Base-by-base conservation (phyloP, 108 stramenopile species). In the Pseudonitzschia multiseries region DNA sequence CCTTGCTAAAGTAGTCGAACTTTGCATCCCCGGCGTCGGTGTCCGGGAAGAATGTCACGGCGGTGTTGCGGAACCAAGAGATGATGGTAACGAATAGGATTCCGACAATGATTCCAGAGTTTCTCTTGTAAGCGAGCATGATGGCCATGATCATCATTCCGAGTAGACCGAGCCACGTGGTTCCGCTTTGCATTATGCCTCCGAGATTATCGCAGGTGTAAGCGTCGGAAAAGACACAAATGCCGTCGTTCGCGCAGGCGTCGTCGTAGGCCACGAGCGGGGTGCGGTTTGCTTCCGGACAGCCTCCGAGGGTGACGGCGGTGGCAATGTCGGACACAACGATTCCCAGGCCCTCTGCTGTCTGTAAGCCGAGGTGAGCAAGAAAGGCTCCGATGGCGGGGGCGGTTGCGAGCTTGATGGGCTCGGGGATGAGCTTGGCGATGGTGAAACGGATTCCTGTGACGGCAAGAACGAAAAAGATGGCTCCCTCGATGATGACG, bases 381-480 rank as follows among this genome's bases (percentile, higher is more conserved):
- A 89, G 51, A 60, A 89, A 89, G 0, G 84, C 84, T 43, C 88
- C 88, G 72, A 89, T 89, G n/a, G 82, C 82, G 22, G 88, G 81
- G 24, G 88, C 81, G n/a, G 84, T 85, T 8, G 88, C 86, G 52
- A 78, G 29, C n/a, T 82, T 68, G 14, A 89, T 79, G 24, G 87
- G 87, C 72, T 89, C 88, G 14, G 88, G 88, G 56, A 89, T 84
- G 28, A 87, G 76, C 43, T 73, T 73, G 36, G 76, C 70, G 66
- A 89, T 57, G 31, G 33, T 57, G 66, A 70, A 85, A 50, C 88
- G 81, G 8, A 75, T 31, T 60, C 88, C 88, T 20, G 88, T 81
- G 44, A 89, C 31, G 18, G 86, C 84, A 32, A 89, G 56, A 18
- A 89, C 53, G 4, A 85, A 77, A 65, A 89, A 89, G 71, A 87